Conservation (phyloP, 2,329 filamentous ascomycete species). For the Paecilomyces variotii region DNA sequence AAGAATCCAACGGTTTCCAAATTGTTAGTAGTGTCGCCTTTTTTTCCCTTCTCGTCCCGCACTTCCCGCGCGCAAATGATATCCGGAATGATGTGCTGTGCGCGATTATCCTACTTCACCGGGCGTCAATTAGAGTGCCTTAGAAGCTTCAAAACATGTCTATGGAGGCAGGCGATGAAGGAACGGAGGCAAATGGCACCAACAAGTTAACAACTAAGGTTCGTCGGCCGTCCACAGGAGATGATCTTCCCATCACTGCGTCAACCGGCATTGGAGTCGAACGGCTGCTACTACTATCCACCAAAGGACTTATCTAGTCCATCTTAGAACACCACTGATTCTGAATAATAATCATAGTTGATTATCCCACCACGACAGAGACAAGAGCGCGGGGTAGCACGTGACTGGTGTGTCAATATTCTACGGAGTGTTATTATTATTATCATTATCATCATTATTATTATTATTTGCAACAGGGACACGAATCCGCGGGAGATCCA, state of each 20-base stretch:
- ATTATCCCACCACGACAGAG: background rate
- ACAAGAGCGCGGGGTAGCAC: background rate
- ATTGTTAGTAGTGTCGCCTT: background rate
- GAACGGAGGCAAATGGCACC: background rate
- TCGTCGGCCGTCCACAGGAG: background rate
- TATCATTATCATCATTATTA: too few species aligned
- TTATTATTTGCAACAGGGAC: background rate
- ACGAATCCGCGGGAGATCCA: background rate
- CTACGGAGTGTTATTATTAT: too few species aligned
- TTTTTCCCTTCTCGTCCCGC: background rate
- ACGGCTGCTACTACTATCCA: too few species aligned
- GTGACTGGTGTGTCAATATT: background rate
- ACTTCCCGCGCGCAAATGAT: background rate
- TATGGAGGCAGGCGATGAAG: background rate
- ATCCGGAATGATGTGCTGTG: background rate
- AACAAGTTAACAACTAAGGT: background rate
- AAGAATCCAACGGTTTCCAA: background rate
- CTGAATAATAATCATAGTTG: background rate
- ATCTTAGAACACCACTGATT: background rate
- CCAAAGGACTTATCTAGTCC: background rate
- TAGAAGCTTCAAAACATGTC: background rate
- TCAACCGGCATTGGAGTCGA: background rate
- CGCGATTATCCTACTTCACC: background rate
- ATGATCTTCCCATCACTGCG: background rate
- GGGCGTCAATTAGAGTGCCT: background rate